Evolutionary conservation across 1,284 basidiomycete species (phyloP).

Genomic region (Cutaneotrichosporon sp.): DNA sequence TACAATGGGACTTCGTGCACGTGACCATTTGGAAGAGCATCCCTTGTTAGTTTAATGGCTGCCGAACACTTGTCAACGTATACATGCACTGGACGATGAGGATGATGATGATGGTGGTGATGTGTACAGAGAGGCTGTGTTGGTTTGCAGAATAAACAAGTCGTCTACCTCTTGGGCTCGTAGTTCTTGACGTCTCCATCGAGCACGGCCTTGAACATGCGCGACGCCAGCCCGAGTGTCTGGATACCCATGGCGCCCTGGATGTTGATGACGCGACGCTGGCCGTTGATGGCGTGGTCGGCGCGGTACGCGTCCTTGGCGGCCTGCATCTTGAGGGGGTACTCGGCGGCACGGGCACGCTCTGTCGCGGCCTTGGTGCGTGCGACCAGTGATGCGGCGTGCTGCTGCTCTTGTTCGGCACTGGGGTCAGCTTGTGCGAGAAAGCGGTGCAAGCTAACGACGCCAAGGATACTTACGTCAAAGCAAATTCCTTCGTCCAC

Average conservation of each 20-base stretch:
- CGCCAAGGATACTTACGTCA: constrained; percentile 17
- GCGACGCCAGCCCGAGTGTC: constrained; percentile 20
- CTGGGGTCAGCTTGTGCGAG: constrained; percentile 11
- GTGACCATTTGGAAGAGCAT: too few species aligned
- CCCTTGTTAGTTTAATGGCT: too few species aligned
- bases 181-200: not conserved
- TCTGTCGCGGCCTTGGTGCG: constrained; percentile 13
- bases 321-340: constrained; percentile 34
- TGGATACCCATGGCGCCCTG: constrained; percentile 21
- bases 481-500: constrained; percentile 25
- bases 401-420: constrained; percentile 22
- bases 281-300: constrained; percentile 16
- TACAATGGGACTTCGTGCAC: not conserved
- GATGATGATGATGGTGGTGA: not conserved
- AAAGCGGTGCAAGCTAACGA: too few species aligned
- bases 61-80: not conserved
- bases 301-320: constrained; percentile 34
- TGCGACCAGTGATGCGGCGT: constrained; percentile 9
- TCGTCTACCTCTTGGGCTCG: not conserved
- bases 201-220: constrained; percentile 23
- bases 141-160: not conserved
- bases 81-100: not conserved
- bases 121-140: not conserved
- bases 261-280: constrained; percentile 15
- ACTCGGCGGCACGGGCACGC: constrained; percentile 5